These are phyloP conservation scores for Vachellia collinsii DNA, from an alignment of 306 rosid genomes.

Conservation along the genomic window DNA sequence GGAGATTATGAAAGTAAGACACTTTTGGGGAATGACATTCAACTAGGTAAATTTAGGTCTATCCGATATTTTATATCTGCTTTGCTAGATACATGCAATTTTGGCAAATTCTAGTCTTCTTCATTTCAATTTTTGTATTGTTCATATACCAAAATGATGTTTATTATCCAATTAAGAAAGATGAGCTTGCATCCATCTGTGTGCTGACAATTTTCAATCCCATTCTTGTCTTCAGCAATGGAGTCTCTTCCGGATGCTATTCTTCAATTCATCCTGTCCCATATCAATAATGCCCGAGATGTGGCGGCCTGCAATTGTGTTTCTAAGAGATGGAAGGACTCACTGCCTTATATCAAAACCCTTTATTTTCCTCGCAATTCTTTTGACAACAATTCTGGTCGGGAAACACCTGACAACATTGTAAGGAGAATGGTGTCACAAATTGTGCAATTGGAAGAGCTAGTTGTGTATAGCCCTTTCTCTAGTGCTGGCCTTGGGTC, in stretches of 20 bases:
- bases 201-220: conserved; percentile 34
- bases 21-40: conserved; percentile 7
- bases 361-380: conserved; percentile 85
- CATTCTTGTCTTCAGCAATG: conserved; percentile 52
- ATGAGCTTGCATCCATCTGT: conserved; percentile 1
- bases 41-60: neutral
- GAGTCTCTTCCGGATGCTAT: conserved; percentile 86
- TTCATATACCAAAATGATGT: neutral
- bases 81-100: neutral
- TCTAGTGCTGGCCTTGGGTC: conserved; percentile 78
- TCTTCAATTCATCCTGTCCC: conserved; percentile 74
- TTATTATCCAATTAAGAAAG: conserved; percentile 6
- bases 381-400: conserved; percentile 55
- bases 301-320: conserved; percentile 87
- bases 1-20: conserved; percentile 11
- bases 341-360: conserved; percentile 56
- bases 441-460: conserved; percentile 64
- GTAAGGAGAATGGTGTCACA: conserved; percentile 71
- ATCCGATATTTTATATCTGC: neutral
- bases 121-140: neutral
- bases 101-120: neutral
- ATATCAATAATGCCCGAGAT: conserved; percentile 67
- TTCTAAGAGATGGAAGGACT: conserved; percentile 85
- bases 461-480: conserved; percentile 82
- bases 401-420: conserved; percentile 57